Base-by-base conservation (phyloP, 805 yeast species). In the Saccharomyces eubayanus region DNA sequence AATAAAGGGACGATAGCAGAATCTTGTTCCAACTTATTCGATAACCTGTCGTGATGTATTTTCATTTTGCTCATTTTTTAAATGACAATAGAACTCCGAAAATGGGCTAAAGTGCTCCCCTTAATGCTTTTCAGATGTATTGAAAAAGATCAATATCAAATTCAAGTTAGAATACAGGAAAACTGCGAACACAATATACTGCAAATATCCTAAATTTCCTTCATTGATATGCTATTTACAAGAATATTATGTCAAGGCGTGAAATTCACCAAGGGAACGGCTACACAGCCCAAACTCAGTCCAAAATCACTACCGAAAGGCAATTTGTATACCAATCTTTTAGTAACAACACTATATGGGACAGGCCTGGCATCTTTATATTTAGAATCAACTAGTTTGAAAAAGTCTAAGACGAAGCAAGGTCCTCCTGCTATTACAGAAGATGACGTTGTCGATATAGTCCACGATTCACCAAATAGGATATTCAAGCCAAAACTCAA, bases 381-480 rank as follows among this genome's bases (percentile, higher is more conserved):
- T 16, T 21, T 36, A 16, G 43, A 36, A 16, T 36, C 43, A 36
- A 6, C 6, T n/a, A 36, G 43, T 11, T 36, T 36, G 43, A 36
- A 36, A 6, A 36, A 36, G 43, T 36, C 24, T 11, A 36, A 16
- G 20, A 8, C 8, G 43, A 5, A 36, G 11, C 24, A 36, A 16
- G 21, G 16, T 10, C 43, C 43, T 16, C 43, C 0, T 36, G 21
- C 21, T 8, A 36, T 36, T 21, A 10, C 24, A 36, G 9, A 36
- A 36, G 21, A 36, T 6, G 43, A 54, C 47, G 48, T 52, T 28
- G 57, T 50, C 10, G 50, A 54, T 11, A 53, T 55, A 16, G 54
- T 61, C 12, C 57, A 61, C 43, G 59, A 61, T 40, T 47, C 55
- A 14, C 59, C 61, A 6, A 59, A 59, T 47, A 51, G 59, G 46